Percentiles rank a stretch among this genome's conserved stretches.
phyloP scores from a whole-genome alignment of 176 grass and related monocot species.

The Ensete ventricosum region DNA sequence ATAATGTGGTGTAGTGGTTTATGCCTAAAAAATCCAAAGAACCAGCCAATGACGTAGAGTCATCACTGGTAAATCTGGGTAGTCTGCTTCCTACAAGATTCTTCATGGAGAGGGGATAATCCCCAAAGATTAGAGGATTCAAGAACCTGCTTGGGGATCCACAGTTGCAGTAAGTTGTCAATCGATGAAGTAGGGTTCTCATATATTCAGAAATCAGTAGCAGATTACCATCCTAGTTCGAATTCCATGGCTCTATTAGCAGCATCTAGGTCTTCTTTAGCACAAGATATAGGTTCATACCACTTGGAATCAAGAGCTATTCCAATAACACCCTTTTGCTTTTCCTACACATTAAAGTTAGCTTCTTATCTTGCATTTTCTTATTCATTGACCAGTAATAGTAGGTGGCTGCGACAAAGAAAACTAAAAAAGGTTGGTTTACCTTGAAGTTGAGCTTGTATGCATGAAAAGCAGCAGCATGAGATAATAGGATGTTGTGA shows the following conservation, averaged over 20 bases:
- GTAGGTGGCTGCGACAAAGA: background rate
- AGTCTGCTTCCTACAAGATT: constrained; percentile 64
- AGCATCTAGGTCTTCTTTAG: constrained; percentile 59
- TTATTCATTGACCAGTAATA: background rate
- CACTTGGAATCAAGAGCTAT: constrained; percentile 80
- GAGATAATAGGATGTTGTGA: constrained; percentile 72
- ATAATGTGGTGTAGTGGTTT: constrained; percentile 94
- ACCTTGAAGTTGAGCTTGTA: constrained; percentile 80
- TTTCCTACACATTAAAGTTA: constrained; percentile 35
- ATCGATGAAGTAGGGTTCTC: constrained; percentile 3
- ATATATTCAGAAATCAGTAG: background rate
- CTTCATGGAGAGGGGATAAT: constrained; percentile 76
- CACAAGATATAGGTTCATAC: constrained; percentile 73
- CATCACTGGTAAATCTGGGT: constrained; percentile 52
- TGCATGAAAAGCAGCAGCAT: constrained; percentile 56
- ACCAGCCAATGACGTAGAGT: constrained; percentile 42
- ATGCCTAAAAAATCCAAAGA: constrained; percentile 88
- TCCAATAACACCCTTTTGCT: constrained; percentile 51
- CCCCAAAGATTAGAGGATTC: constrained; percentile 76
- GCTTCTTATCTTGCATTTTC: background rate
- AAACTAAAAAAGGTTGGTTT: background rate
- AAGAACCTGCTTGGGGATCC: constrained; percentile 54
- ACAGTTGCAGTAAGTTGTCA: constrained; percentile 11
- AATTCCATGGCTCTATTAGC: constrained; percentile 81
- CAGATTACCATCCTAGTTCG: constrained; percentile 84